A percentile compares a stretch with the other conserved stretches of the same genome.
These are phyloP conservation scores for Neocucurbitaria cava DNA, from an alignment of 2,329 filamentous ascomycete species.

Conservation along the genomic window DNA sequence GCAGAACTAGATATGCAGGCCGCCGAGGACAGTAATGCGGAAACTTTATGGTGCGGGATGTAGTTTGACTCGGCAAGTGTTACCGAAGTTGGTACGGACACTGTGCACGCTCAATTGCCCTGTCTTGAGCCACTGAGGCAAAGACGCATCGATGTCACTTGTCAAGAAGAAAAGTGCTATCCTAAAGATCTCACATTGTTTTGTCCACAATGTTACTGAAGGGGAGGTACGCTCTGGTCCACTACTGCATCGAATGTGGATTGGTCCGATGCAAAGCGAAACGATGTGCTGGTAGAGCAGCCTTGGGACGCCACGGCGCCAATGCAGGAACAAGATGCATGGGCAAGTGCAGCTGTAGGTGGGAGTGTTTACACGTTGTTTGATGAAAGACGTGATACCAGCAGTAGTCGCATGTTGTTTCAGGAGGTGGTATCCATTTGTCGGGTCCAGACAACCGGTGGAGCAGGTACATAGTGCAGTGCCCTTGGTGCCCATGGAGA, in stretches of 20 bases:
- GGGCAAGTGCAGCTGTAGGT: constrained; percentile 1
- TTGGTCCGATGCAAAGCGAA: not conserved
- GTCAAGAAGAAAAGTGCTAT: too few species aligned
- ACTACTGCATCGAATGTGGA: not conserved
- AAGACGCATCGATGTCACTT: too few species aligned
- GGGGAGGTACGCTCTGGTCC: not conserved
- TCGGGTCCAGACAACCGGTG: not conserved
- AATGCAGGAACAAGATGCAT: constrained; percentile 8
- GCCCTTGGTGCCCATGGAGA: not conserved
- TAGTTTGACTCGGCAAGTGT: too few species aligned
- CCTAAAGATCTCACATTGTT: too few species aligned
- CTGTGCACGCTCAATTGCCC: not conserved
- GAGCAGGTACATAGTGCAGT: too few species aligned
- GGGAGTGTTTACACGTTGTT: not conserved
- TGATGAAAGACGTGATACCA: not conserved
- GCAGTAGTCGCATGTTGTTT: not conserved
- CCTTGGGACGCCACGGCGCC: not conserved
- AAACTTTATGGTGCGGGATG: not conserved
- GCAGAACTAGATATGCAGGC: not conserved
- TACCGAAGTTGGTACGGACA: too few species aligned
- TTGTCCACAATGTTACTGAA: not conserved
- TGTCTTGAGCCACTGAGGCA: not conserved
- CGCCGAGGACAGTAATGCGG: not conserved
- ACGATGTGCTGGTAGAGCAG: not conserved
- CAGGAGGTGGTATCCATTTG: too few species aligned